A percentile compares a stretch with the other conserved stretches of the same genome.
These are phyloP conservation scores for Rubia balearica DNA, from an alignment of 305 asterid species.

Conservation along the genomic window DNA sequence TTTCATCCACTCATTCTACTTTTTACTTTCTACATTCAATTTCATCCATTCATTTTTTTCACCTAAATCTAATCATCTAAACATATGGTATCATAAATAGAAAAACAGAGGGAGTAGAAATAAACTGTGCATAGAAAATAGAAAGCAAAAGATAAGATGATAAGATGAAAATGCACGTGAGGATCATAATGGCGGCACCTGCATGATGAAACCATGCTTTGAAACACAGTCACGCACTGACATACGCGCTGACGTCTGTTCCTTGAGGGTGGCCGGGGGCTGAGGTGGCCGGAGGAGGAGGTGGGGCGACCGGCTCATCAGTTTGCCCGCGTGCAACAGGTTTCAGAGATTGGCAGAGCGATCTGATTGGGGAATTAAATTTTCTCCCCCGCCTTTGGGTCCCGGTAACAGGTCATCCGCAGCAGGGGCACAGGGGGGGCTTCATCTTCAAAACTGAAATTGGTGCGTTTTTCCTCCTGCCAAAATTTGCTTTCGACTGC, in stretches of 20 bases:
- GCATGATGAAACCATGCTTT: neutral
- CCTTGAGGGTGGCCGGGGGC: neutral
- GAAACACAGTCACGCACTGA: neutral
- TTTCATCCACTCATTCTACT: too few species aligned
- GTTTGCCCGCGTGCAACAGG: neutral
- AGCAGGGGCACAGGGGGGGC: neutral
- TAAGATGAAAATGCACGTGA: slow-evolving; percentile 13
- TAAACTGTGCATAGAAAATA: too few species aligned
- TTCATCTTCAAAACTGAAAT: slow-evolving; percentile 16
- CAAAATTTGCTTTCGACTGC: slow-evolving; percentile 14
- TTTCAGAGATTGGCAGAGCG: neutral
- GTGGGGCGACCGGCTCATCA: neutral
- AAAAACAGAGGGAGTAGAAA: too few species aligned
- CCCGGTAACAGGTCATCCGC: slow-evolving; percentile 8
- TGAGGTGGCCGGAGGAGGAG: neutral
- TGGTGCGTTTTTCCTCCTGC: slow-evolving; percentile 13
- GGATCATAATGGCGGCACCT: slow-evolving; percentile 12
- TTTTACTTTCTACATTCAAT: too few species aligned
- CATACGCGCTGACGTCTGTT: neutral
- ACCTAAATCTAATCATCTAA: too few species aligned
- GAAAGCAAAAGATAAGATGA: neutral
- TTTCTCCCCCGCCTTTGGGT: neutral
- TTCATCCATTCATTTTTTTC: too few species aligned
- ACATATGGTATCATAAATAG: too few species aligned
- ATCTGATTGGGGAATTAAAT: slow-evolving; percentile 17